Evolutionary conservation across 495 filamentous ascomycete species (phyloP), one percentile per base, ranked within the genome.

Genomic region (Penicillium coffeae): DNA sequence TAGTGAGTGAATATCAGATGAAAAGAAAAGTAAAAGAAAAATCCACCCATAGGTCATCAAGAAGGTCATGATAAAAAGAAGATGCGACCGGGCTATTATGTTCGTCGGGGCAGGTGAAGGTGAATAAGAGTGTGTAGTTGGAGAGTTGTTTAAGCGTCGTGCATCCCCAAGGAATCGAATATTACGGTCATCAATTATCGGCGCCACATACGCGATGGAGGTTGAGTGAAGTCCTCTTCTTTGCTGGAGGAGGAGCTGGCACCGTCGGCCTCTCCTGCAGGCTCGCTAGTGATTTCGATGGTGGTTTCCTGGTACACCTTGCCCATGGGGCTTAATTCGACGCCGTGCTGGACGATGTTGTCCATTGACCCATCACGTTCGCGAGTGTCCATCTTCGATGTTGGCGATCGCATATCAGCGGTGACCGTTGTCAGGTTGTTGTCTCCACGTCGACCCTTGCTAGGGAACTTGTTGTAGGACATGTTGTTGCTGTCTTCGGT

Each of bases 251-350:
- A 62, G 34, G 57, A 53, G 42, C 66, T 65, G 3, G 44, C 34
- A 8, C 25, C 58, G 21, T 65, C 64, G 9, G 48, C 46, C 1
- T 62, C 56, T 35, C 56, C 72, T 25, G 70, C 71, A 8, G 68
- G 69, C 33, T 74, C 71, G 15, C 43, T 54, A 1, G 71, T 73
- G 45, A 74, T 68, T 40, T 73, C 68, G 36, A 74, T 74, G 15
- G 70, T 74, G 2, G 71, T 74, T 22, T 74, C 59, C 43, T 74
- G 71, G 50, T 71, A 73, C 51, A 74, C 70, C 48, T 73, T 72
- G 18, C 70, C 70, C 8, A 74, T 55, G 1, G 63, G 57, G 0
- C 45, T 34, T 59, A 74, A 48, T 39, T 74, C 71, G 4, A 69
- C 46, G 16, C 49, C 64, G 3, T 54, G 47, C 21, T 62, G 62